Percentiles rank a stretch among this genome's conserved stretches.
phyloP scores from a whole-genome alignment of 2,329 filamentous ascomycete genomes.

The Cadophora malorum region DNA sequence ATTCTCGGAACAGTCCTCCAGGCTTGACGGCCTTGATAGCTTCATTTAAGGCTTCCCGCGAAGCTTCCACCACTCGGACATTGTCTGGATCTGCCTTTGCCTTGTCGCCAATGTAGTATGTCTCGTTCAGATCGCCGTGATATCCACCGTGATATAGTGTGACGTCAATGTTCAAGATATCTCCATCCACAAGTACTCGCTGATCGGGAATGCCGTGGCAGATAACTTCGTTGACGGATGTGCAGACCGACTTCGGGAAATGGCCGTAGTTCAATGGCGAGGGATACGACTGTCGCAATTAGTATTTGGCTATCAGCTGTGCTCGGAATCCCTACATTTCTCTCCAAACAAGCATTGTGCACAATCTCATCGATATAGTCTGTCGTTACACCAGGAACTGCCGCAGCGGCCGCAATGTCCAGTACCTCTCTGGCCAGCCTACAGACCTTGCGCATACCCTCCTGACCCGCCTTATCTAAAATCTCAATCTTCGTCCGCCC shows the following conservation, averaged over 20 bases:
- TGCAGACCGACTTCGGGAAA: conserved; percentile 98
- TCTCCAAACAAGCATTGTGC: conserved; percentile 91
- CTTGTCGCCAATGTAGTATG: conserved; percentile 94
- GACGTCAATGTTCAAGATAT: conserved; percentile 97
- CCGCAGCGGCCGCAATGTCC: conserved; percentile 84
- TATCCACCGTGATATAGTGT: conserved; percentile 94
- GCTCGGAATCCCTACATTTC: conserved; percentile 70
- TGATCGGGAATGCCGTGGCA: conserved; percentile 98
- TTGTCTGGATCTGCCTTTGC: conserved; percentile 83
- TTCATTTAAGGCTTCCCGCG: conserved; percentile 87
- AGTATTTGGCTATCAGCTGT: conserved; percentile 24
- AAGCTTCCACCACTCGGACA: conserved; percentile 88
- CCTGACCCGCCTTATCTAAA: conserved; percentile 78
- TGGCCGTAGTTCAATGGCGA: conserved; percentile 94
- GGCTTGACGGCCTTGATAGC: conserved; percentile 93
- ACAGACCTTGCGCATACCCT: conserved; percentile 91
- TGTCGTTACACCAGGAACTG: conserved; percentile 91
- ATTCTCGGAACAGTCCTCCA: conserved; percentile 89
- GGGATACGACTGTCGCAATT: conserved; percentile 76
- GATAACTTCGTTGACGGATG: conserved; percentile 95
- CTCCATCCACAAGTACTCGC: conserved; percentile 84
- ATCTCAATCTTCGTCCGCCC: conserved; percentile 82
- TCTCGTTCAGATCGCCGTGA: conserved; percentile 97
- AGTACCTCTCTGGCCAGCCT: conserved; percentile 86
- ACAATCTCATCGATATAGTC: conserved; percentile 95